Conservation (phyloP, 345 rosid genomes). For the Acer saccharum region DNA sequence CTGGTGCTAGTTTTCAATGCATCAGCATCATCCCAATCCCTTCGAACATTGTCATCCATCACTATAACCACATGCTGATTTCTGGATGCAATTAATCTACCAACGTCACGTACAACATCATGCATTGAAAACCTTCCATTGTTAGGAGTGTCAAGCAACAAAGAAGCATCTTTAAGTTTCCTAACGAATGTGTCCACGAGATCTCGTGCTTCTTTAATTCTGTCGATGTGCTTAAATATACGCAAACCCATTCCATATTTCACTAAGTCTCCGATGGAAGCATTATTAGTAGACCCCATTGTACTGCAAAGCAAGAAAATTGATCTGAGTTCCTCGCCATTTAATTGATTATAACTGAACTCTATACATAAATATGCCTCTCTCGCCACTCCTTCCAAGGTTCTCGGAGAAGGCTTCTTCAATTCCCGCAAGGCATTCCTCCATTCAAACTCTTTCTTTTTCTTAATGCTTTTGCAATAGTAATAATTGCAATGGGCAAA, state of each 20-base stretch:
- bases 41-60: too few species aligned
- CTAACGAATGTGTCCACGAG: not conserved
- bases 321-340: conserved; percentile 22
- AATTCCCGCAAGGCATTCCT: conserved; percentile 17
- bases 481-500: conserved; percentile 27
- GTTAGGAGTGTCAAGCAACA: conserved; percentile 15
- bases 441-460: conserved; percentile 17
- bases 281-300: not conserved
- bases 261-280: too few species aligned
- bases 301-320: conserved; percentile 33
- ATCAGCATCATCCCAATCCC: not conserved
- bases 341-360: conserved; percentile 29
- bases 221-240: not conserved
- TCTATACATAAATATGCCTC: not conserved
- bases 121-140: not conserved
- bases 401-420: not conserved
- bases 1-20: not conserved
- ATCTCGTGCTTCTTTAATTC: not conserved
- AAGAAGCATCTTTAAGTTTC: not conserved
- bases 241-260: conserved; percentile 28
- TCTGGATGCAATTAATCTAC: conserved; percentile 14
- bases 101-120: conserved; percentile 37
- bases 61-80: not conserved
- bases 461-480: conserved; percentile 24
- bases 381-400: not conserved